Evolutionary conservation across 1,284 basidiomycete genomes (phyloP).

Genomic region (Apiotrichum siamense): DNA sequence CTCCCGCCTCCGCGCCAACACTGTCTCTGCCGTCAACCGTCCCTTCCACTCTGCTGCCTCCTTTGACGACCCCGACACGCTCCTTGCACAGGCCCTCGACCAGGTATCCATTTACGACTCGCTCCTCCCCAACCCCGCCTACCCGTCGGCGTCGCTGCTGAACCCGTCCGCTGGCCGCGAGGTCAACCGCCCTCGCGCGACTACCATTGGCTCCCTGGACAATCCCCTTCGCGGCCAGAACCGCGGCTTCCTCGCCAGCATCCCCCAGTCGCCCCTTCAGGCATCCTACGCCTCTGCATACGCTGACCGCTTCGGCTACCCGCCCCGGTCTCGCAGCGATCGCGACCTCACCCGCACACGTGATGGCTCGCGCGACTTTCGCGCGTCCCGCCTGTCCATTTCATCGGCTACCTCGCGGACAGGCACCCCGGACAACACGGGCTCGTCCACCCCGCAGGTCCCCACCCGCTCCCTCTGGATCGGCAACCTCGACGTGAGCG

Average conservation of each 20-base stretch:
- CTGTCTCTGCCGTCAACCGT: slow-evolving; percentile 65
- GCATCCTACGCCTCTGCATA: slow-evolving; percentile 11
- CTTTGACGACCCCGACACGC: slow-evolving; percentile 56
- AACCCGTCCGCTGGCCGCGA: slow-evolving; percentile 22
- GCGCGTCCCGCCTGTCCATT: slow-evolving; percentile 35
- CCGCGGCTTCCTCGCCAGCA: slow-evolving; percentile 51
- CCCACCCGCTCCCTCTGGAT: slow-evolving; percentile 96
- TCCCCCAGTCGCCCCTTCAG: slow-evolving; percentile 39
- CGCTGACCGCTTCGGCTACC: slow-evolving; percentile 26
- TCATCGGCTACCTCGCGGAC: slow-evolving; percentile 37
- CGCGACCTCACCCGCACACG: slow-evolving; percentile 30
- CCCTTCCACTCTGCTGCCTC: slow-evolving; percentile 62
- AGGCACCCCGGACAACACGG: slow-evolving; percentile 39
- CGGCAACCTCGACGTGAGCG: slow-evolving; percentile 87
- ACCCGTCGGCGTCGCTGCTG: slow-evolving; percentile 12
- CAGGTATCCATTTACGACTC: slow-evolving; percentile 38
- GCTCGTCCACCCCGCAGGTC: slow-evolving; percentile 57
- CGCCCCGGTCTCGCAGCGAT: slow-evolving; percentile 27
- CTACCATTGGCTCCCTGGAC: slow-evolving; percentile 85
- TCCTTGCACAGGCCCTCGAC: slow-evolving; percentile 33
- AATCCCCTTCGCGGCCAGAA: slow-evolving; percentile 51
- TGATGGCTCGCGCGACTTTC: slow-evolving; percentile 23
- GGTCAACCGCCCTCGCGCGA: slow-evolving; percentile 69
- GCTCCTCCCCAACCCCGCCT: slow-evolving; percentile 10
- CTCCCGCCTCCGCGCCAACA: slow-evolving; percentile 75